Conservation (phyloP, 164 flowering plant genomes). For the Berberis thunbergii region DNA sequence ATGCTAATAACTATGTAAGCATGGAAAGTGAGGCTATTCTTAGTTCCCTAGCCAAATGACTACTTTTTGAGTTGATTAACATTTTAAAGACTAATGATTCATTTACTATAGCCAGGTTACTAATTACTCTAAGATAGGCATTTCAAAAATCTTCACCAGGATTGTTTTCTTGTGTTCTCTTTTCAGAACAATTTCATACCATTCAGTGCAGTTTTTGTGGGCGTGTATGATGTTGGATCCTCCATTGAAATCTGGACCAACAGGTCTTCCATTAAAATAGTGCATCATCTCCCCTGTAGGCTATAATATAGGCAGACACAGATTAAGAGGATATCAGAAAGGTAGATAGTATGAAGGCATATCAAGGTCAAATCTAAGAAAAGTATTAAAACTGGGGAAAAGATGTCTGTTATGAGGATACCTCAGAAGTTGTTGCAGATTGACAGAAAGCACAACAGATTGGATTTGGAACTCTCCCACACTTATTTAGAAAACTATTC, state of each 20-base stretch:
- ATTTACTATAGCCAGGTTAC: neutral
- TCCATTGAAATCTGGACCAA: conserved; percentile 39
- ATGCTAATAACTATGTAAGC: too few species aligned
- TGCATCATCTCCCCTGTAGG: conserved; percentile 72
- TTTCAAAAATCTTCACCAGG: too few species aligned
- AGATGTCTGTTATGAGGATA: conserved; percentile 10
- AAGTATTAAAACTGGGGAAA: too few species aligned
- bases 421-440: conserved; percentile 64
- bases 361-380: too few species aligned
- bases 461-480: conserved; percentile 21
- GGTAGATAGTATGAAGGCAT: too few species aligned
- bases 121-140: neutral
- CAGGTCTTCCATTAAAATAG: conserved; percentile 57
- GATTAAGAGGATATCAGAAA: too few species aligned
- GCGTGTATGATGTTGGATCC: conserved; percentile 49
- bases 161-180: neutral
- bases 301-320: conserved; percentile 17
- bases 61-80: too few species aligned
- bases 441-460: conserved; percentile 76
- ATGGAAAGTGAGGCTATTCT: too few species aligned
- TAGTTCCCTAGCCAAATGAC: too few species aligned
- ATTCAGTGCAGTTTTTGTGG: conserved; percentile 78
- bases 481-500: conserved; percentile 30
- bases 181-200: conserved; percentile 30
- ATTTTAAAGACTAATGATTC: too few species aligned